Percentiles rank a stretch among this genome's conserved stretches.
phyloP scores from a whole-genome alignment of 768 basidiomycete genomes.

The Pholiota molesta region DNA sequence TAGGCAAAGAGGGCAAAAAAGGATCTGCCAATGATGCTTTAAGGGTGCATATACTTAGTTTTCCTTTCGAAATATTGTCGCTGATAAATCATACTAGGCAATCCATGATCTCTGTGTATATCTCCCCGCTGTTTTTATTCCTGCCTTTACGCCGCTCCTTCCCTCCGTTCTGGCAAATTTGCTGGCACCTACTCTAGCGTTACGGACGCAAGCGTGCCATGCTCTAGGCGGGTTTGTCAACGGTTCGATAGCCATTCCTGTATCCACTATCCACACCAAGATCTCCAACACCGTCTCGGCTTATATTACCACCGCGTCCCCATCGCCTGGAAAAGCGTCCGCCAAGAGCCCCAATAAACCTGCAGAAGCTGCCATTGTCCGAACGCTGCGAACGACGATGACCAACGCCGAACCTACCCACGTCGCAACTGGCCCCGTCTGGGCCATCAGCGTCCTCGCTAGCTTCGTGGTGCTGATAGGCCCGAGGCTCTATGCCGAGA shows the following conservation, averaged over 20 bases:
- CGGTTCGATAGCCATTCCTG: slow-evolving; percentile 51
- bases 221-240: slow-evolving; percentile 72
- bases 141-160: slow-evolving; percentile 58
- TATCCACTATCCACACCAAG: slow-evolving; percentile 50
- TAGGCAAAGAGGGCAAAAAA: slow-evolving; percentile 90
- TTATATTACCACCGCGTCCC: slow-evolving; percentile 47
- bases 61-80: slow-evolving; percentile 6
- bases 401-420: slow-evolving; percentile 54
- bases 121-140: slow-evolving; percentile 70
- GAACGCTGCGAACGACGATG: slow-evolving; percentile 69
- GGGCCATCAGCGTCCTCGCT: slow-evolving; percentile 72
- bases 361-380: slow-evolving; percentile 56
- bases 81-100: slow-evolving; percentile 47
- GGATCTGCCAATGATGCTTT: slow-evolving; percentile 79
- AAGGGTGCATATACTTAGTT: slow-evolving; percentile 49
- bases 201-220: slow-evolving; percentile 75
- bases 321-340: slow-evolving; percentile 34
- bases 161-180: slow-evolving; percentile 65
- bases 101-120: slow-evolving; percentile 69
- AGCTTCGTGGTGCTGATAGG: slow-evolving; percentile 69
- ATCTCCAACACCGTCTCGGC: slow-evolving; percentile 51
- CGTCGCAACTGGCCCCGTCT: slow-evolving; percentile 76
- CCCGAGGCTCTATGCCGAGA: slow-evolving; percentile 49
- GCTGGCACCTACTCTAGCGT: slow-evolving; percentile 61
- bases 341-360: slow-evolving; percentile 37